Percentiles rank a stretch among this genome's conserved stretches.
phyloP scores from a whole-genome alignment of 306 rosid genomes.

The Vicia sativa region DNA sequence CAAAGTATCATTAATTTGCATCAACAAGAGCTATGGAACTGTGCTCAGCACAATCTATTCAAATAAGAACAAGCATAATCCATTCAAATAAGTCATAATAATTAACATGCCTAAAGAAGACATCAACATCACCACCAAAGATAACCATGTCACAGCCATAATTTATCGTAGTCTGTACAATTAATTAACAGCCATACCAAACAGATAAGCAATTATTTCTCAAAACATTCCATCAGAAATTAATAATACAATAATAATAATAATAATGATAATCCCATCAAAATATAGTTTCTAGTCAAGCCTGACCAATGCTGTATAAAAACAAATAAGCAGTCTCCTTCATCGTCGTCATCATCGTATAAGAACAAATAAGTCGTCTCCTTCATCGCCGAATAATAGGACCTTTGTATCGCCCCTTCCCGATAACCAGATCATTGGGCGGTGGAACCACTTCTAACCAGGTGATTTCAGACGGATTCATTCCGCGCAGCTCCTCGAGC shows the following conservation, averaged over 20 bases:
- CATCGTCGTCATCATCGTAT: conserved; percentile 36
- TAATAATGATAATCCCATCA: neutral
- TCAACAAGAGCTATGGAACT: neutral
- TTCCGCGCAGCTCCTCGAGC: conserved; percentile 31
- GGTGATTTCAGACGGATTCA: conserved; percentile 38
- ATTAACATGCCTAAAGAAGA: conserved; percentile 9
- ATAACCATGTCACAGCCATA: conserved; percentile 27
- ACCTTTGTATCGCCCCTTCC: conserved; percentile 47
- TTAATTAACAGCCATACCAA: conserved; percentile 34
- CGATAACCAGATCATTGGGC: conserved; percentile 42
- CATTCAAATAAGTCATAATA: neutral
- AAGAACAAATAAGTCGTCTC: conserved; percentile 5
- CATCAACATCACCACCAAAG: conserved; percentile 16
- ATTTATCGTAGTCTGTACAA: conserved; percentile 36
- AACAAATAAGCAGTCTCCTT: conserved; percentile 23
- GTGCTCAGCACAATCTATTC: neutral
- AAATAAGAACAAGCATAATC: neutral
- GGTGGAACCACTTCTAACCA: conserved; percentile 51
- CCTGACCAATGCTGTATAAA: conserved; percentile 25
- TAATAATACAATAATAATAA: neutral
- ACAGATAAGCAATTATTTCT: conserved; percentile 31
- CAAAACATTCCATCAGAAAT: conserved; percentile 12
- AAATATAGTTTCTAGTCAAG: conserved; percentile 28
- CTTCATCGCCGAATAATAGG: conserved; percentile 46
- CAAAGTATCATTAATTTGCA: neutral